phyloP scores from a whole-genome alignment of 2,329 filamentous ascomycete species.

The Xylogone sp. region DNA sequence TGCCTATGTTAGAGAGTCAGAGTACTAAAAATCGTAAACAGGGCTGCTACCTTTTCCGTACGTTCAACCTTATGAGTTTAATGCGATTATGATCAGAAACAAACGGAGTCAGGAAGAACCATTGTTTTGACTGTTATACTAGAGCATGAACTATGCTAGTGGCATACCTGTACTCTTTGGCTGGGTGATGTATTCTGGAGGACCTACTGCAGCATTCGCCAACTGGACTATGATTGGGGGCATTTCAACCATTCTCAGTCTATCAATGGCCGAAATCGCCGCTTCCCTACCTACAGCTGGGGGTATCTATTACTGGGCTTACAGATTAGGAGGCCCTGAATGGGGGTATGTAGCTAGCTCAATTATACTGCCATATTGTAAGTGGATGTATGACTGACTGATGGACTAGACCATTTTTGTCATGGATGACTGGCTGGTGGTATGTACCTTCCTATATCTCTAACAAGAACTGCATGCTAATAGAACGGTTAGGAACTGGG shows the following conservation, averaged over 20 bases:
- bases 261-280: constrained; percentile 35
- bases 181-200: constrained; percentile 35
- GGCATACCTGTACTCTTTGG: constrained; percentile 37
- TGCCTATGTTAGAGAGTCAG: too few species aligned
- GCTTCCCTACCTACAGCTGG: constrained; percentile 33
- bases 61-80: not conserved
- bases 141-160: constrained; percentile 33
- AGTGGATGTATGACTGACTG: not conserved
- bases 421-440: constrained; percentile 38
- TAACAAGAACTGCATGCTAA: not conserved
- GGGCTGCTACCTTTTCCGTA: constrained; percentile 30
- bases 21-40: not conserved
- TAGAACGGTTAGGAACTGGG: constrained; percentile 27
- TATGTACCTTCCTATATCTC: not conserved
- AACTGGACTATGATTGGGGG: constrained; percentile 37
- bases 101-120: not conserved
- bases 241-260: constrained; percentile 30
- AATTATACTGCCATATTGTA: constrained; percentile 4
- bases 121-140: not conserved
- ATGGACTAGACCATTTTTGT: constrained; percentile 27
- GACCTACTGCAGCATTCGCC: constrained; percentile 32
- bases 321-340: constrained; percentile 30
- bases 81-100: too few species aligned
- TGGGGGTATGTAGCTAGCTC: constrained; percentile 24
- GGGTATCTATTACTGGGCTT: constrained; percentile 36